Conservation (phyloP, 2,329 filamentous ascomycete genomes). For the Beauveria bassiana region DNA sequence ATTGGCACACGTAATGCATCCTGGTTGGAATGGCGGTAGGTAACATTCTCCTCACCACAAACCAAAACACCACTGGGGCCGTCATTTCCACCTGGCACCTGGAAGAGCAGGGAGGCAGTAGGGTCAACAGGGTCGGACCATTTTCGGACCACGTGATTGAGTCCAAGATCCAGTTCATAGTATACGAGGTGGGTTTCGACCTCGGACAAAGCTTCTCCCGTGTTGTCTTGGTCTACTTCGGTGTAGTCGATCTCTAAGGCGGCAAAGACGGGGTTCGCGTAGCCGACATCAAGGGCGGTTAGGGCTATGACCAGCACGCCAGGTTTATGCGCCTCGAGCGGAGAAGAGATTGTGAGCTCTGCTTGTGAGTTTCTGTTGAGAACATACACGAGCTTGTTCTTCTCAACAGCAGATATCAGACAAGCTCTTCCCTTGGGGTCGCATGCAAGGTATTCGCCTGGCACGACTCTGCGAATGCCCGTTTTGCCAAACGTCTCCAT, state of each 20-base stretch:
- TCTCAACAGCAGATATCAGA: constrained; percentile 88
- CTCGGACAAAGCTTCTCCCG: constrained; percentile 71
- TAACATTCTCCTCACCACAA: constrained; percentile 89
- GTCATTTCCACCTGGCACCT: constrained; percentile 88
- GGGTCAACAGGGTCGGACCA: constrained; percentile 94
- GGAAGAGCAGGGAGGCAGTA: constrained; percentile 82
- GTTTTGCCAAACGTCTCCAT: constrained; percentile 98
- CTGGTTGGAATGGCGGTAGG: constrained; percentile 94
- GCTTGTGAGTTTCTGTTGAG: constrained; percentile 92
- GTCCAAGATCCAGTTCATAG: constrained; percentile 91
- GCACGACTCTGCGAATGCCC: constrained; percentile 83
- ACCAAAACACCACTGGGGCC: constrained; percentile 93
- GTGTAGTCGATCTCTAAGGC: constrained; percentile 90
- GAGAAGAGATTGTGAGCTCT: constrained; percentile 93
- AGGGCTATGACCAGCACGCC: constrained; percentile 85
- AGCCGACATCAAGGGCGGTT: constrained; percentile 86
- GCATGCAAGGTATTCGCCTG: constrained; percentile 90
- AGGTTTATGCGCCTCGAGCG: constrained; percentile 89
- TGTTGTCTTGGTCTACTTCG: constrained; percentile 84
- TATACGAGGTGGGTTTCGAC: constrained; percentile 89
- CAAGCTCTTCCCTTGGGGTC: constrained; percentile 95
- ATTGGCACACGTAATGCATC: constrained; percentile 84
- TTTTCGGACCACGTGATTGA: constrained; percentile 95
- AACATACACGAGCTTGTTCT: constrained; percentile 99
- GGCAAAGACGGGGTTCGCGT: constrained; percentile 94